Conservation (phyloP, 192 early-diverging fungal genomes). For the Borealophlyctis nickersoniae region DNA sequence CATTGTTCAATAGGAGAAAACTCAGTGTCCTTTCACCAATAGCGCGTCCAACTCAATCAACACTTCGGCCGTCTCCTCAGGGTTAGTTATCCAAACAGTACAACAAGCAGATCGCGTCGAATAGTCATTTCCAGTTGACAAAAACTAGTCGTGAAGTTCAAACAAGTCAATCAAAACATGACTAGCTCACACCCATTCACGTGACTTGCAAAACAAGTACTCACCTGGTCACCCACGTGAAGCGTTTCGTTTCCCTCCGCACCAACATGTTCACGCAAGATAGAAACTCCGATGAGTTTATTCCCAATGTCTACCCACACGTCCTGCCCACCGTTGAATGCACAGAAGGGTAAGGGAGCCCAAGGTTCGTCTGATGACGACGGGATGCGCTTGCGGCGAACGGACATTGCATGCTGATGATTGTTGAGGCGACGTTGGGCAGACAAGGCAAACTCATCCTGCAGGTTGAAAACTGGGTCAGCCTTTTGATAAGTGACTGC, state of each 20-base stretch:
- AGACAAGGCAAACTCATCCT: slow-evolving; percentile 81
- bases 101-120: slow-evolving; percentile 79
- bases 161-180: neutral
- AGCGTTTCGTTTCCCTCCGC: slow-evolving; percentile 60
- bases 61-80: slow-evolving; percentile 76
- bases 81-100: slow-evolving; percentile 87
- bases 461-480: neutral
- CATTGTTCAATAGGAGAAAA: too few relatives aligned
- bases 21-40: too few relatives aligned
- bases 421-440: slow-evolving; percentile 36
- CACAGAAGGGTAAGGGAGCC: slow-evolving; percentile 79
- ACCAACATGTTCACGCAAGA: slow-evolving; percentile 67
- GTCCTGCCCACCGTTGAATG: slow-evolving; percentile 88
- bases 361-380: slow-evolving; percentile 28
- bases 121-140: slow-evolving; percentile 89
- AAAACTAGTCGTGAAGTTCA: too few relatives aligned
- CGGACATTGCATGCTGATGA: slow-evolving; percentile 57
- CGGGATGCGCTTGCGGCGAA: slow-evolving; percentile 25
- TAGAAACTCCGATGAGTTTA: slow-evolving; percentile 86
- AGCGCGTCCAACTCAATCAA: slow-evolving; percentile 55
- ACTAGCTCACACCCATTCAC: slow-evolving; percentile 5
- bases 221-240: slow-evolving; percentile 83
- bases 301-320: slow-evolving; percentile 94
- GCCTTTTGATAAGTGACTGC: too few relatives aligned
- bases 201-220: neutral